Percentiles rank a stretch among this genome's conserved stretches.
Conservation (phyloP, 1,284 basidiomycete genomes). For the Heliocybe sulcata region DNA sequence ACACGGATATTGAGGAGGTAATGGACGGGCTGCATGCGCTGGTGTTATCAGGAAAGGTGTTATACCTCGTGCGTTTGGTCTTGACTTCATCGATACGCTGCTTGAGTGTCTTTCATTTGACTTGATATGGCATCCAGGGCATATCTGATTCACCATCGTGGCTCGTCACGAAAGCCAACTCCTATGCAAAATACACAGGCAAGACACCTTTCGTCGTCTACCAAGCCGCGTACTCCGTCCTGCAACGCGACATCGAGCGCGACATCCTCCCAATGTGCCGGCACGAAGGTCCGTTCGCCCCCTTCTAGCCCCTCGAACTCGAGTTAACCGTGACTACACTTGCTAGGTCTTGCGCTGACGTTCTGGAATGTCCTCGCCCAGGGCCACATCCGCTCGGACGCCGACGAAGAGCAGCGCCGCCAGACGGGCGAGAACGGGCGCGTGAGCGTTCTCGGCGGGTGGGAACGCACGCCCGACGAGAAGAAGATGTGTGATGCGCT, state of each 20-base stretch:
- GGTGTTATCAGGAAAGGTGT: slow-evolving; percentile 36
- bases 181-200: slow-evolving; percentile 38
- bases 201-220: slow-evolving; percentile 43
- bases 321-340: background rate
- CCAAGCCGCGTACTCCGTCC: slow-evolving; percentile 44
- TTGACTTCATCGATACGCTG: background rate
- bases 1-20: slow-evolving; percentile 46
- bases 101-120: background rate
- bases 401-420: background rate
- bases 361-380: slow-evolving; percentile 3
- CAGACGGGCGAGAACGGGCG: slow-evolving; percentile 2
- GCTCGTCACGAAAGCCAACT: slow-evolving; percentile 41
- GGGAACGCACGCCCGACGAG: slow-evolving; percentile 8
- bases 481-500: slow-evolving; percentile 6
- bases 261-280: slow-evolving; percentile 47
- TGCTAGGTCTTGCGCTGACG: slow-evolving; percentile 1
- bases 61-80: slow-evolving; percentile 23
- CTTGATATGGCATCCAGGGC: background rate
- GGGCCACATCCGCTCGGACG: background rate
- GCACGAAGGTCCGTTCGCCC: background rate
- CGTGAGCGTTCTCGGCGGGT: background rate
- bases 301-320: background rate
- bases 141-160: slow-evolving; percentile 38
- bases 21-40: slow-evolving; percentile 42
- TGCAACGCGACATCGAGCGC: slow-evolving; percentile 38